Base-by-base conservation (phyloP, 805 yeast genomes). In the Wickerhamomyces bovis region DNA sequence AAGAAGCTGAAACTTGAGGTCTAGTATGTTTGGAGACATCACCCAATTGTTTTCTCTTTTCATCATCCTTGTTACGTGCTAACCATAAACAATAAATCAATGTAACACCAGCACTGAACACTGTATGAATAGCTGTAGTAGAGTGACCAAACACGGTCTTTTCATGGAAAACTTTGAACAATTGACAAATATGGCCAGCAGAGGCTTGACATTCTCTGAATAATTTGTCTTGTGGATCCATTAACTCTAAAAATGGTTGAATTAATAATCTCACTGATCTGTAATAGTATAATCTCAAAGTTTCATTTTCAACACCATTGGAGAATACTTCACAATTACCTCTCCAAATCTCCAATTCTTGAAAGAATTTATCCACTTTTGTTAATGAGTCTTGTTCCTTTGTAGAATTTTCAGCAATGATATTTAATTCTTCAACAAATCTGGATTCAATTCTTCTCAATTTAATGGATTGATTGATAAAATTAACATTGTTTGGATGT, bases 141-240 rank as follows among this genome's bases (percentile, higher is more conserved):
- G 85, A 78, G 56, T 79, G 84, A 3, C 86, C 86, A 45, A 69
- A 68, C 2, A 76, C 77, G 0, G 85, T 78, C 53, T 75, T 77
- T 55, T 80, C 81, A 61, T 79, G 84, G 58, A 78, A 80, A 13
- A 76, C 79, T 52, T 80, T 78, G 58, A 80, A 78, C 22, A 80
- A 66, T 53, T 78, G 84, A 56, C 86, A 80, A 36, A 81, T 77
- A 58, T 80, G 83, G 23, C 86, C 87, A 1, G 86, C 85, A 21
- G 85, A 85, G 2, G 83, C 82, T 57, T 81, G 86, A 60, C 87
- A 81, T 60, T 81, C 85, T 44, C 74, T 69, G 58, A 81, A 80
- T 26, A 81, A 63, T 41, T 76, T 68, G 58, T 79, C 81, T 55
- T 75, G 77, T 6, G 86, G 85, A 48, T 77, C 78, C 54, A 81